These are phyloP conservation scores for Globisporangium iwayamae DNA, from an alignment of 352 stramenopile genomes.

Conservation along the genomic window DNA sequence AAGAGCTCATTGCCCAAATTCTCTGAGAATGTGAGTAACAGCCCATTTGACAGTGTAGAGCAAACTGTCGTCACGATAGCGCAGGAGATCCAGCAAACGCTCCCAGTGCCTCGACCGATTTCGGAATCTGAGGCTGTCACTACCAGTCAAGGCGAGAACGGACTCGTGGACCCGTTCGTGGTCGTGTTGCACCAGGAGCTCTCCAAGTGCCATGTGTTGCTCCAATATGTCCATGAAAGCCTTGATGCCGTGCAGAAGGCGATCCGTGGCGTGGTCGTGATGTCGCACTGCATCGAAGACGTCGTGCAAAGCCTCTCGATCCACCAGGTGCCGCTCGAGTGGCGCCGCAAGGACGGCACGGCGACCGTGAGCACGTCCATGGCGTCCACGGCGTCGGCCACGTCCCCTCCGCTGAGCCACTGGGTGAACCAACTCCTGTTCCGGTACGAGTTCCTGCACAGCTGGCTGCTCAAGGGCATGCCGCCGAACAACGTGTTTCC, in stretches of 20 bases:
- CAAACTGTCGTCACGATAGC: slow-evolving; percentile 15
- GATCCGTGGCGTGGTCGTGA: slow-evolving; percentile 48
- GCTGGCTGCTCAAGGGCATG: slow-evolving; percentile 35
- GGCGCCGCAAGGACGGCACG: slow-evolving; percentile 40
- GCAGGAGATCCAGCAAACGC: slow-evolving; percentile 23
- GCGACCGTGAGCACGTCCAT: slow-evolving; percentile 10
- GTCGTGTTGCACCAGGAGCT: slow-evolving; percentile 73
- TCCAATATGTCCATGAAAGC: slow-evolving; percentile 34
- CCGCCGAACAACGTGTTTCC: slow-evolving; percentile 37
- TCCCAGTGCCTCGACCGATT: slow-evolving; percentile 15
- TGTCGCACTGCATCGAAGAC: slow-evolving; percentile 55
- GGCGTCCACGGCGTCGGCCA: slow-evolving; percentile 12
- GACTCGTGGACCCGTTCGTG: slow-evolving; percentile 39
- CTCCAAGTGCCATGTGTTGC: slow-evolving; percentile 38
- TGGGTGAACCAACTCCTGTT: slow-evolving; percentile 61
- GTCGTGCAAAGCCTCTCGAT: slow-evolving; percentile 44
- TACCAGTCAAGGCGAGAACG: not conserved
- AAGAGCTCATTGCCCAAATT: not conserved
- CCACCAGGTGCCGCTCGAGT: slow-evolving; percentile 56
- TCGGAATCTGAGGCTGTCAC: not conserved
- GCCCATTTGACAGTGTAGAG: slow-evolving; percentile 12
- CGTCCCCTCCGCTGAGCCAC: slow-evolving; percentile 24
- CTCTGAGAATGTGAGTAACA: not conserved
- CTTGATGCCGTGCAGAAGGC: slow-evolving; percentile 51
- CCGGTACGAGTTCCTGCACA: slow-evolving; percentile 52